Percentiles rank a stretch among this genome's conserved stretches.
phyloP scores from a whole-genome alignment of 768 basidiomycete species.

The Psilocybe cyanescens region DNA sequence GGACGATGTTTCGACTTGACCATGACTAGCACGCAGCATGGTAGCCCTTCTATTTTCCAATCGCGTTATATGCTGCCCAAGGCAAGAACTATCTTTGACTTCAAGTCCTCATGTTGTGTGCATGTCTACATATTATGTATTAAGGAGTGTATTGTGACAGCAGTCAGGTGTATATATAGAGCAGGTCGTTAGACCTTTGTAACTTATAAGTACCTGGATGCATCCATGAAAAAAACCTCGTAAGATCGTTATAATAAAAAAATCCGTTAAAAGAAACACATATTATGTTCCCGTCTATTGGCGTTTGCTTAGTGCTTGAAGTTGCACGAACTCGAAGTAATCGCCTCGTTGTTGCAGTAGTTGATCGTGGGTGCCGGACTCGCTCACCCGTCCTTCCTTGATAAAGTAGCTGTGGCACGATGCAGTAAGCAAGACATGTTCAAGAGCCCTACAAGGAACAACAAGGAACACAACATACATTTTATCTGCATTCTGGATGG shows the following conservation, averaged over 20 bases:
- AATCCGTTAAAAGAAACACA: slow-evolving; percentile 3
- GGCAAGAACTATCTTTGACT: neutral
- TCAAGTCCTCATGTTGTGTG: slow-evolving; percentile 27
- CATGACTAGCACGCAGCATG: slow-evolving; percentile 12
- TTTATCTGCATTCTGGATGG: slow-evolving; percentile 89
- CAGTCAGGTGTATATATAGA: slow-evolving; percentile 18
- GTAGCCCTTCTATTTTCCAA: neutral
- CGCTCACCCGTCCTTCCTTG: slow-evolving; percentile 84
- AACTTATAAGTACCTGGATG: slow-evolving; percentile 1
- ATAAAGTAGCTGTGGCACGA: slow-evolving; percentile 72
- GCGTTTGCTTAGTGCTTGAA: slow-evolving; percentile 71
- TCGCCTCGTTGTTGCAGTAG: slow-evolving; percentile 66
- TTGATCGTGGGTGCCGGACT: slow-evolving; percentile 89
- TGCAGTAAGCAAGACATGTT: slow-evolving; percentile 14
- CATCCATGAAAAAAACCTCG: slow-evolving; percentile 5
- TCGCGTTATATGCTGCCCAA: slow-evolving; percentile 11
- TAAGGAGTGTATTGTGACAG: slow-evolving; percentile 34
- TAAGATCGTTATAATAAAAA: slow-evolving; percentile 19
- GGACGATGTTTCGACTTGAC: slow-evolving; percentile 5
- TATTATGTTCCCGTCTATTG: slow-evolving; percentile 29
- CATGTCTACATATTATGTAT: slow-evolving; percentile 33
- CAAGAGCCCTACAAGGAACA: slow-evolving; percentile 11
- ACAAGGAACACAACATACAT: slow-evolving; percentile 58
- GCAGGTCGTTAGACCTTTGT: neutral
- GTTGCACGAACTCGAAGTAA: slow-evolving; percentile 88